Conservation (phyloP, 2,329 filamentous ascomycete species). For the Phaeosphaeria sp. region DNA sequence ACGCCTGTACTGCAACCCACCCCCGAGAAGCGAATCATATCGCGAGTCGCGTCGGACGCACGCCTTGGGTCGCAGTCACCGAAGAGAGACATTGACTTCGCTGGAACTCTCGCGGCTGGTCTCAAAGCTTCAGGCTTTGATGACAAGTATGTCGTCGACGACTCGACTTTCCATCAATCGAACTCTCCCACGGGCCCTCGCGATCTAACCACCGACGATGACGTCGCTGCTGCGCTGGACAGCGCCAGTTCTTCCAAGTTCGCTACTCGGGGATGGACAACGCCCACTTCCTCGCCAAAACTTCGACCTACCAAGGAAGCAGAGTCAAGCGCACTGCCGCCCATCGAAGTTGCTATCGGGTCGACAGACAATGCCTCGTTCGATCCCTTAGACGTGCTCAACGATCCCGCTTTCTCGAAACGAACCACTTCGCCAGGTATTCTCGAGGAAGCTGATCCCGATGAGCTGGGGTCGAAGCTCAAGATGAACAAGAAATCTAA, state of each 20-base stretch:
- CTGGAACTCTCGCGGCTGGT: slow-evolving; percentile 56
- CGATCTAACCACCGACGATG: slow-evolving; percentile 43
- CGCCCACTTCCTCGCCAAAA: slow-evolving; percentile 39
- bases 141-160: slow-evolving; percentile 53
- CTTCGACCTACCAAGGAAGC: slow-evolving; percentile 20
- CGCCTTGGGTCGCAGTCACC: slow-evolving; percentile 29
- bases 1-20: slow-evolving; percentile 23
- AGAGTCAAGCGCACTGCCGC: slow-evolving; percentile 35
- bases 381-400: slow-evolving; percentile 45
- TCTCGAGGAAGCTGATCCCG: slow-evolving; percentile 46
- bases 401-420: slow-evolving; percentile 46
- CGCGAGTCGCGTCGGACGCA: slow-evolving; percentile 22
- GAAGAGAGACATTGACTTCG: slow-evolving; percentile 54
- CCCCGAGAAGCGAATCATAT: slow-evolving; percentile 18
- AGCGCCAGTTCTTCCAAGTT: slow-evolving; percentile 41
- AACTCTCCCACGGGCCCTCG: slow-evolving; percentile 30
- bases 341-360: slow-evolving; percentile 43
- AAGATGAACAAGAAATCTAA: slow-evolving; percentile 55
- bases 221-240: slow-evolving; percentile 37
- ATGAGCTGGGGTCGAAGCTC: slow-evolving; percentile 43
- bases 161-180: slow-evolving; percentile 47
- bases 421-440: slow-evolving; percentile 40
- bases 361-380: slow-evolving; percentile 45
- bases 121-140: slow-evolving; percentile 56
- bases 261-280: slow-evolving; percentile 36